phyloP scores from a whole-genome alignment of 148 eudicot species.

The Fagopyrum tataricum region DNA sequence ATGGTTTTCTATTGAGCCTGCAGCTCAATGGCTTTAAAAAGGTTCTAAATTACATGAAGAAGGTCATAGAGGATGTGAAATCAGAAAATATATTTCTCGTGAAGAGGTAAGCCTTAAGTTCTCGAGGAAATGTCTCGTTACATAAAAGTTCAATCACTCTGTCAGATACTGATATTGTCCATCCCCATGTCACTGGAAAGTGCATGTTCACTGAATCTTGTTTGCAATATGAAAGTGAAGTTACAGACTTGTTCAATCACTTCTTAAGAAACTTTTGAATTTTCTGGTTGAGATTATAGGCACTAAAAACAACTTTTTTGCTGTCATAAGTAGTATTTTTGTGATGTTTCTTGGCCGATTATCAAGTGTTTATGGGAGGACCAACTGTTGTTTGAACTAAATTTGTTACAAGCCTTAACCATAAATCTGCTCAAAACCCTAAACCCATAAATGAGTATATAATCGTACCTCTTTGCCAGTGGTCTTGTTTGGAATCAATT shows the following conservation, averaged over 20 bases:
- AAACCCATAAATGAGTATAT: too few relatives aligned
- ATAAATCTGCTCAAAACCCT: too few relatives aligned
- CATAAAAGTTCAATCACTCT: not conserved
- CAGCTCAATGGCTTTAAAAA: conserved; percentile 99
- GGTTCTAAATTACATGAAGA: conserved; percentile 87
- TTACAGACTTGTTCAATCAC: not conserved
- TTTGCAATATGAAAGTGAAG: not conserved
- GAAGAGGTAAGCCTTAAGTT: conserved; percentile 58
- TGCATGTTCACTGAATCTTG: not conserved
- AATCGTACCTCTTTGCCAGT: too few relatives aligned
- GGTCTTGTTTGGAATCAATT: too few relatives aligned
- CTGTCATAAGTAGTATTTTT: too few relatives aligned
- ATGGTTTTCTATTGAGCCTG: conserved; percentile 13
- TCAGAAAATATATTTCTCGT: conserved; percentile 68
- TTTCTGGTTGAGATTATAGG: too few relatives aligned
- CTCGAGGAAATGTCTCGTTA: not conserved
- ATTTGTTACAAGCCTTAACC: too few relatives aligned
- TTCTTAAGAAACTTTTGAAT: not conserved
- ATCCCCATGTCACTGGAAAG: not conserved
- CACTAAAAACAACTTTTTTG: too few relatives aligned
- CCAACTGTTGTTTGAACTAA: too few relatives aligned
- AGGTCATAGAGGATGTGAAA: conserved; percentile 70
- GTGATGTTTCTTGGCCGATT: too few relatives aligned
- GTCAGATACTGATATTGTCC: not conserved
- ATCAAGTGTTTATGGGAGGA: too few relatives aligned